These are phyloP conservation scores for Asterophora lycoperdoides DNA, from an alignment of 768 basidiomycete genomes.

Conservation along the genomic window DNA sequence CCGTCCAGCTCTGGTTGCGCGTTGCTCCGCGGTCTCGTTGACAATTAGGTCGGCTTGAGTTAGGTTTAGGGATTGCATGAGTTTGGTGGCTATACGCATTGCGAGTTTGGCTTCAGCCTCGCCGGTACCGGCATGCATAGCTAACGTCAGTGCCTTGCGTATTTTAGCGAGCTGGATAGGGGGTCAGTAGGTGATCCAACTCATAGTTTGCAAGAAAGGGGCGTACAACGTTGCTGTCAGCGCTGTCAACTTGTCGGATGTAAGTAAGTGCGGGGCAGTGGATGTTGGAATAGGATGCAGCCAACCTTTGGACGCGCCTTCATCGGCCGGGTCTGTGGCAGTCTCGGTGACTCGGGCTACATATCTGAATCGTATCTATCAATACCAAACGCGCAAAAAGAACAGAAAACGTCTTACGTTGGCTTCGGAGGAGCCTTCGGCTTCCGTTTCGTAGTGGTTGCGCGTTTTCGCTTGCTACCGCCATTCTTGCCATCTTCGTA, in stretches of 20 bases:
- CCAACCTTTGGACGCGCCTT: neutral
- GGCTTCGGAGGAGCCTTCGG: slow-evolving; percentile 5
- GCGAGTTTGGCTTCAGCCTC: slow-evolving; percentile 9
- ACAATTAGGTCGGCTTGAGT: slow-evolving; percentile 9
- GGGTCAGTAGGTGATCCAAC: neutral
- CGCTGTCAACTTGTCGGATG: neutral
- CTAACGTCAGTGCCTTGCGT: slow-evolving; percentile 4
- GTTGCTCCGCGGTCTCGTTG: slow-evolving; percentile 5
- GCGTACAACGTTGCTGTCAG: slow-evolving; percentile 6
- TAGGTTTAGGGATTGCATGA: slow-evolving; percentile 7
- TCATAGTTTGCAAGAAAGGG: neutral
- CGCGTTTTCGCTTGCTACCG: slow-evolving; percentile 5
- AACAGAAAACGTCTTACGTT: neutral
- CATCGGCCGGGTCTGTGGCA: neutral
- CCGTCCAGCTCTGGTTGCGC: slow-evolving; percentile 7
- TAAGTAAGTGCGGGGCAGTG: neutral
- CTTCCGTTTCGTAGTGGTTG: neutral
- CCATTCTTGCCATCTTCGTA: neutral
- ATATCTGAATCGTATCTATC: neutral
- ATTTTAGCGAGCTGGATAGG: slow-evolving; percentile 3
- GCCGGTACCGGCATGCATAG: slow-evolving; percentile 4
- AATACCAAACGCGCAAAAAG: neutral
- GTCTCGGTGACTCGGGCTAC: slow-evolving; percentile 1
- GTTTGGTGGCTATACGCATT: slow-evolving; percentile 10
- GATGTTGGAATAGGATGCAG: neutral